These are phyloP conservation scores for Podospora sp. DNA, from an alignment of 495 filamentous ascomycete species.

Conservation along the genomic window DNA sequence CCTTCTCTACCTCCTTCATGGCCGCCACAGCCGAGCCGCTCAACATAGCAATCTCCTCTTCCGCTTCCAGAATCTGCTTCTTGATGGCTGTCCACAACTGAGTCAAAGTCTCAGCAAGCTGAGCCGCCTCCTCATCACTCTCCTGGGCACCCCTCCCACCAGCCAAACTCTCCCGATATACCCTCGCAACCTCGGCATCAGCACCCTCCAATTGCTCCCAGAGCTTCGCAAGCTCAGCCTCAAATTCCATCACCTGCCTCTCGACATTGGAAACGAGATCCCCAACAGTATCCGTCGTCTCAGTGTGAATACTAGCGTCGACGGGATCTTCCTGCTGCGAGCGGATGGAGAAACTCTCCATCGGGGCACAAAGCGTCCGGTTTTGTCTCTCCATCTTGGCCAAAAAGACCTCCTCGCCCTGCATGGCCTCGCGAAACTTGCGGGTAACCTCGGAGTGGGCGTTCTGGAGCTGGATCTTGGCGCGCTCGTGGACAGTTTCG, in stretches of 20 bases:
- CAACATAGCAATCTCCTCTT: constrained; percentile 20
- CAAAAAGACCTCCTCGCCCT: constrained; percentile 27
- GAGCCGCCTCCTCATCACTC: constrained; percentile 7
- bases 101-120: constrained; percentile 10
- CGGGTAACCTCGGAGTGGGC: constrained; percentile 23
- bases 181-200: constrained; percentile 33
- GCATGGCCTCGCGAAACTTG: constrained; percentile 14
- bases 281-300: constrained; percentile 26
- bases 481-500: constrained; percentile 20
- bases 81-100: constrained; percentile 19
- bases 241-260: constrained; percentile 27
- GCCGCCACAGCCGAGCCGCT: constrained; percentile 20
- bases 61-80: constrained; percentile 23
- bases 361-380: constrained; percentile 16
- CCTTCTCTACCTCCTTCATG: constrained; percentile 31
- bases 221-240: constrained; percentile 27
- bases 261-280: constrained; percentile 27
- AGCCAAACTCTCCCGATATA: constrained; percentile 15
- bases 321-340: constrained; percentile 14
- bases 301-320: constrained; percentile 16
- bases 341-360: constrained; percentile 19
- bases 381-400: constrained; percentile 17
- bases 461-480: constrained; percentile 26
- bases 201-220: constrained; percentile 28
- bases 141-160: background rate